A percentile compares a stretch with the other conserved stretches of the same genome.
phyloP scores from a whole-genome alignment of 768 basidiomycete species.

The Mycena floridula region DNA sequence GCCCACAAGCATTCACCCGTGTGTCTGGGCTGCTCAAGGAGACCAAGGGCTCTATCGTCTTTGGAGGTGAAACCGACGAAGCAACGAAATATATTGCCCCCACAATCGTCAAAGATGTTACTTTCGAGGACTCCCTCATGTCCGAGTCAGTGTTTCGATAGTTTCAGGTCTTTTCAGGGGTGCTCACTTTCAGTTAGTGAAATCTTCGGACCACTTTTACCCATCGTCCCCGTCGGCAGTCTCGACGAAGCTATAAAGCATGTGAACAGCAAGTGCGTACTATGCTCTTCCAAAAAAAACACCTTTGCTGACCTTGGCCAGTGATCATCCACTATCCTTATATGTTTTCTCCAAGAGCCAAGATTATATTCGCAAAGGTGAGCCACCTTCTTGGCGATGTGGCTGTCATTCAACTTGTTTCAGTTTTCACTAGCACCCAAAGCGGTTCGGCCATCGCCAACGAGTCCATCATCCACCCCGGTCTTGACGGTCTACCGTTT shows the following conservation, averaged over 20 bases:
- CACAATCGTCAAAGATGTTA: conserved; percentile 52
- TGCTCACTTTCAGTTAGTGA: conserved; percentile 43
- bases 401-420: background rate
- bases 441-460: conserved; percentile 57
- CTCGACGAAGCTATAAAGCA: conserved; percentile 51
- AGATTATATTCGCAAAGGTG: conserved; percentile 31
- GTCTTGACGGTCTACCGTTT: conserved; percentile 38
- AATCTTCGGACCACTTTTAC: conserved; percentile 67
- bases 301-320: conserved; percentile 15
- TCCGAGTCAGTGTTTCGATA: conserved; percentile 37
- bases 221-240: conserved; percentile 52
- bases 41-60: conserved; percentile 51
- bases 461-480: conserved; percentile 51
- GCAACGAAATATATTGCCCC: conserved; percentile 45
- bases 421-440: conserved; percentile 49
- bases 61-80: conserved; percentile 42
- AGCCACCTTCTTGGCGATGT: conserved; percentile 4
- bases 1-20: conserved; percentile 46
- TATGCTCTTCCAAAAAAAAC: background rate
- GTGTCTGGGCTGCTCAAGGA: conserved; percentile 42
- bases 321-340: conserved; percentile 53
- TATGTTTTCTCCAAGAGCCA: conserved; percentile 57
- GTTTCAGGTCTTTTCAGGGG: background rate
- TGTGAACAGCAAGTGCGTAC: conserved; percentile 42
- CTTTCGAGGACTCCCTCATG: conserved; percentile 50